Base-by-base conservation (phyloP, 169 alveolate species). In the Cystoisospora suis region DNA sequence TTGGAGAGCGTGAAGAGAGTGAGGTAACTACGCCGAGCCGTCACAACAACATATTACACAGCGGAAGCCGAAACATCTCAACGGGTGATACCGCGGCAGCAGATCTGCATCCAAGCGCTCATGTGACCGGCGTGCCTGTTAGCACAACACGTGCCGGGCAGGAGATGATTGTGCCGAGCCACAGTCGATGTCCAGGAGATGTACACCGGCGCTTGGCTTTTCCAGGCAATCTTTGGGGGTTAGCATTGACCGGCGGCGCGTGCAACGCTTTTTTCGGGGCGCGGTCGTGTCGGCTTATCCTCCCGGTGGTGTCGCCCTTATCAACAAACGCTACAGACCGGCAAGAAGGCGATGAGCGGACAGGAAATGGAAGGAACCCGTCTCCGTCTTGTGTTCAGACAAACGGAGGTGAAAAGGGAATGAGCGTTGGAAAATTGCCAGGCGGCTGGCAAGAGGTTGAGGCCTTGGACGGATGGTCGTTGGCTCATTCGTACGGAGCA, bases 201-300 rank as follows among this genome's bases (percentile, higher is more conserved):
- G 9, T 20, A 0, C 45, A 65, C 12, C 45, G 77, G 45, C 77
- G 38, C 36, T 6, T n/a, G 36, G 45, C 77, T 3, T 40, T 72
- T 17, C 90, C 85, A 12, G 85, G 90, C 0, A 29, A 34, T 7
- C 83, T 69, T 7, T 69, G 90, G 90, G 72, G 90, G 40, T 75
- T 86, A 42, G 59, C 89, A 42, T 34, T 83, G 32, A 45, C 79
- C 40, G 89, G 75, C 0, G 89, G 89, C 47, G 56, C 89, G 12
- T 58, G 81, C 80, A 58, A 7, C 65, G 89, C 89, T 9, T 80
- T 83, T n/a, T 32, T 83, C 34, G 79, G 81, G 20, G 15, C 89
- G n/a, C 34, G 15, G 34, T 0, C 47, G 9, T 72, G 83, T 32
- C 53, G 53, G 42, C 47, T 72, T 5, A 6, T 72, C 17, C 42